Base-by-base conservation (phyloP, 1,139 yeast genomes). In the Arxiozyma slooffiae region DNA sequence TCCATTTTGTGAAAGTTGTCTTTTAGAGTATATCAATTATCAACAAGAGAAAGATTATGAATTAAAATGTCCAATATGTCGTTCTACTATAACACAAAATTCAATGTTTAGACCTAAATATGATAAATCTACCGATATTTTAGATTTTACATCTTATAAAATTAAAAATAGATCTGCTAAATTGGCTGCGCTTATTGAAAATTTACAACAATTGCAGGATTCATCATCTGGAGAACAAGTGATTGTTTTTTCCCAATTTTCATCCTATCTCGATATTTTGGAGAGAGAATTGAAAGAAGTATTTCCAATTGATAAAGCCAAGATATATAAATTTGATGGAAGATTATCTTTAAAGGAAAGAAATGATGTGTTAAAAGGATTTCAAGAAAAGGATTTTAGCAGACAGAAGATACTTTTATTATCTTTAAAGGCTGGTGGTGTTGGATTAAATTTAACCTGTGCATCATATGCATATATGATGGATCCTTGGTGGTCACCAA, bases 401-500 rank as follows among this genome's bases (percentile, higher is more conserved):
- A 71, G 71, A 49, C 68, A 81, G 3, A 76, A 81, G 1, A 76
- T 90, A 1, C 66, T 92, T 20, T 69, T 92, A 21, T 68, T 92
- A 38, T 85, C 96, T 1, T 71, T 90, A 54, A 90, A 88, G 66
- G 95, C 97, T 0, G 97, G 98, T 18, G 97, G 97, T 4, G 96
- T 90, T 8, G 98, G 98, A 0, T 73, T 92, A 56, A 92, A 92
- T 63, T 71, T 92, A 54, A 92, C 96, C 0, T 80, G 83, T 46
- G 96, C 97, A 0, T 83, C 87, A 0, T 76, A 80, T 44, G 97
- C 95, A 8, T 89, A 82, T 61, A 76, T 92, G 79, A 85, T 92
- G 90, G 97, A 92, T 62, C 97, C 97, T 0, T 92, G 97, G 95
- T 92, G 98, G 98, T 85, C 94, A 26, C 95, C 88, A 44, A 88